These are phyloP conservation scores for Allomyces javanicus DNA, from an alignment of 192 early-diverging fungal genomes.

Conservation along the genomic window DNA sequence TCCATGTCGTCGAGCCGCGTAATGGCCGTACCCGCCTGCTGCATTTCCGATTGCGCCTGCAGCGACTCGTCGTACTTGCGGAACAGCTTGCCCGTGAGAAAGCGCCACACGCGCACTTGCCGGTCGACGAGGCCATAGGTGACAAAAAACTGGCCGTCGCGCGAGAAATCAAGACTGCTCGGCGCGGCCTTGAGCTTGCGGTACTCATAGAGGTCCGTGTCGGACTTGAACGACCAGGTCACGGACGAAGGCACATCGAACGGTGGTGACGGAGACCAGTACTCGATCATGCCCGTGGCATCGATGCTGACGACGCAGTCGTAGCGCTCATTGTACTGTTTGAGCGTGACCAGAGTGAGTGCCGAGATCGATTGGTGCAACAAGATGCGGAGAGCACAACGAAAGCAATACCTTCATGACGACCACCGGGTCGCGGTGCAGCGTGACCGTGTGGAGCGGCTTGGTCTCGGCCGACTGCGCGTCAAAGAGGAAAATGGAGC, in stretches of 20 bases:
- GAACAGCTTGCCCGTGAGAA: conserved; percentile 62
- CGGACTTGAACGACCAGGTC: conserved; percentile 65
- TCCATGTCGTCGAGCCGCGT: conserved; percentile 91
- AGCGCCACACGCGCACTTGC: conserved; percentile 66
- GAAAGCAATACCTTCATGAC: conserved; percentile 39
- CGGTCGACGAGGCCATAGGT: conserved; percentile 68
- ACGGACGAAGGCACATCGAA: conserved; percentile 38
- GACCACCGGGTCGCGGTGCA: conserved; percentile 53
- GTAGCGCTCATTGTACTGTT: conserved; percentile 44
- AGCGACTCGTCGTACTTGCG: conserved; percentile 85
- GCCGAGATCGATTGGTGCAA: neutral
- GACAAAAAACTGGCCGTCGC: conserved; percentile 63
- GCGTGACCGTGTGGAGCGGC: conserved; percentile 36
- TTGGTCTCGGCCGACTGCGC: conserved; percentile 38
- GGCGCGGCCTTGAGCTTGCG: conserved; percentile 70
- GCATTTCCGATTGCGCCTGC: conserved; percentile 63
- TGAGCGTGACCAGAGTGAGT: neutral
- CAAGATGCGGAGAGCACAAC: neutral
- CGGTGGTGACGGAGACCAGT: conserved; percentile 51
- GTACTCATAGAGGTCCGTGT: conserved; percentile 93
- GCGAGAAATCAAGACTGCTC: conserved; percentile 59
- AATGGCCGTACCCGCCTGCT: conserved; percentile 57
- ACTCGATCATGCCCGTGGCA: conserved; percentile 76
- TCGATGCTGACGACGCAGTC: conserved; percentile 72
- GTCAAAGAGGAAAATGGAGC: conserved; percentile 64